Conservation (phyloP, 2,329 filamentous ascomycete species). For the Colletotrichum somersetense region DNA sequence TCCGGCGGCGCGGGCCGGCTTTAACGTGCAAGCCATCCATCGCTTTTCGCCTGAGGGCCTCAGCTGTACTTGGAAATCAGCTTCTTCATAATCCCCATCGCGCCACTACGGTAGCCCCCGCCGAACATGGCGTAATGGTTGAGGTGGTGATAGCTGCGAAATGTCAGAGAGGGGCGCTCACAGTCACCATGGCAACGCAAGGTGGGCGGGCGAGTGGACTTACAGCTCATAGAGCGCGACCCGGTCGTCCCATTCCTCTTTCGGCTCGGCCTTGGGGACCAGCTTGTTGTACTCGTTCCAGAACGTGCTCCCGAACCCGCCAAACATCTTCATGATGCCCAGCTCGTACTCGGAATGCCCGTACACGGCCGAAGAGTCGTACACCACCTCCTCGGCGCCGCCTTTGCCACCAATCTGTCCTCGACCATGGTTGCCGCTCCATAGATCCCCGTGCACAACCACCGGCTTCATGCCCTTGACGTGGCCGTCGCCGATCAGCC, state of each 20-base stretch:
- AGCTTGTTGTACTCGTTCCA: constrained; percentile 81
- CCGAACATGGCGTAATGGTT: constrained; percentile 92
- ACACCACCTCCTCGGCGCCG: constrained; percentile 79
- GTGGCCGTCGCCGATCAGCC: constrained; percentile 77
- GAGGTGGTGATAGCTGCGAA: constrained; percentile 82
- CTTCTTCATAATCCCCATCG: constrained; percentile 82
- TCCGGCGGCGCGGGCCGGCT: constrained; percentile 35
- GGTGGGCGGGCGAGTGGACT: constrained; percentile 52
- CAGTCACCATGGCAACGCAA: constrained; percentile 15
- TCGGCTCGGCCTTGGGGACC: constrained; percentile 84
- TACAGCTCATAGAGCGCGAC: constrained; percentile 85
- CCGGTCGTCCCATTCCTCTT: constrained; percentile 86
- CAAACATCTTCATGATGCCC: constrained; percentile 97
- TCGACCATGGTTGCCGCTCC: constrained; percentile 84
- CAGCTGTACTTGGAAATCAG: constrained; percentile 78
- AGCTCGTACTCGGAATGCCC: constrained; percentile 91
- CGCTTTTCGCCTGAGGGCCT: neutral
- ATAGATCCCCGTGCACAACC: constrained; percentile 91
- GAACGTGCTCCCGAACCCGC: constrained; percentile 81
- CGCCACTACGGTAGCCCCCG: constrained; percentile 80
- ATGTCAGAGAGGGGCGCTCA: constrained; percentile 39
- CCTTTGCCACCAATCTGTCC: constrained; percentile 70
- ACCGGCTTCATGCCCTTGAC: constrained; percentile 79
- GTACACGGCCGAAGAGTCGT: constrained; percentile 84
- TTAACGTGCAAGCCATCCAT: constrained; percentile 18